Base-by-base conservation (phyloP, 1,139 yeast species). In the Meyerozyma guilliermondii region DNA sequence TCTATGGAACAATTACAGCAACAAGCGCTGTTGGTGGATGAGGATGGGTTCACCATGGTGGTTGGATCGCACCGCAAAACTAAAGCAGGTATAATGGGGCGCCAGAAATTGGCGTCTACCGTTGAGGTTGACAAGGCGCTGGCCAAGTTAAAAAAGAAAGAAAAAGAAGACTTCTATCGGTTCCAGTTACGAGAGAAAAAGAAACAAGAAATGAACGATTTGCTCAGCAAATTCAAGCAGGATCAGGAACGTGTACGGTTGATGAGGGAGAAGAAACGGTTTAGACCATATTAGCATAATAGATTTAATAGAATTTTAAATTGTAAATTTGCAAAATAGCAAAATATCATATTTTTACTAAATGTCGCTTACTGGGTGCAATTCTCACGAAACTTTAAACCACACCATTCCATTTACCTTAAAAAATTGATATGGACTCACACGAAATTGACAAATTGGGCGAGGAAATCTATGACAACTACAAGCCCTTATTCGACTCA, bases 111-210 rank as follows among this genome's bases (percentile, higher is more conserved):
- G 42, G 70, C 78, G 28, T 56, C 69, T 28, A 71, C 76, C 37
- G 68, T 69, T 2, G 74, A 65, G 43, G 53, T 62, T 23, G 76
- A 71, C 13, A 69, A 68, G 45, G 78, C 77, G 39, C 62, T 65
- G 43, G 62, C 65, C 39, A 83, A 81, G 62, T 69, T 76, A 65
- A 81, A 85, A 63, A 81, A 77, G 68, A 86, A 87, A 64, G 94
- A 89, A 53, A 87, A 89, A 70, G 77, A 78, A 51, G 98, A 94
- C 65, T 92, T 94, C 71, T 94, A 94, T 71, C 77, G 96, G 55
- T 94, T 91, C 80, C 99, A 94, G 68, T 78, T 92, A 54, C 81
- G 98, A 63, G 96, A 94, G 60, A 79, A 81, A 59, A 92, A 91
- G 76, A 92, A 92, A 72, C 81, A 78, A 50, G 96, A 91, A 62